Evolutionary conservation across 257 asterid genomes (phyloP), one percentile per base, ranked within the genome.

Genomic region (Leptodermis oblonga): DNA sequence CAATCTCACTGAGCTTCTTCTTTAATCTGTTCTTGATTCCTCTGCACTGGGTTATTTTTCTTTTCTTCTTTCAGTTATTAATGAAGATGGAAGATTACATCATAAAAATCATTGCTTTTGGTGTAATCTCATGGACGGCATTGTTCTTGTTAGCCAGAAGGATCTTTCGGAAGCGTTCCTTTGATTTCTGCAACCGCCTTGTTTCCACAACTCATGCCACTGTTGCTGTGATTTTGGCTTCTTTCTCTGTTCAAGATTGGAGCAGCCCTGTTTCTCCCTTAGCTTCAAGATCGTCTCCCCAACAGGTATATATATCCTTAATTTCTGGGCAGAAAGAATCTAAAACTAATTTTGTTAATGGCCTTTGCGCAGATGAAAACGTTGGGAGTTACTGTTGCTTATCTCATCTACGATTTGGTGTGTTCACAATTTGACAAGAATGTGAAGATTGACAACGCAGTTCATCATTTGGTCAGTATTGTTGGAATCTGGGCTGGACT

Each of bases 391-490:
- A 36, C 82, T 0, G 72, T 73, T 25, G 83, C 77, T 7, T 93
- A 93, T 67, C 78, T 93, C 71, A 74, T 85, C 11, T 90, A 90
- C 62, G 99, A 93, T 70, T 62, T 87, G 15, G 84, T 82, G 25
- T 88, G 97, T 82, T 81, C 92, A 73, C 81, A 80, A 8, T 86
- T 86, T 30, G 94, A 86, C 69, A 72, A 82, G 5, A 70, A 79
- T 31, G 62, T 77, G 46, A 87, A 87, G 86, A 61, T 87, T 45
- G 97, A 93, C 31, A 86, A 83, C 76, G n/a, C 78, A 10, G 67
- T 90, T 70, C 99, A 93, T 36, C 99, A 93, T 76, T 54, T 90
- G 33, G 92, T 93, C 31, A 83, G 96, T 80, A 83, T 86, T 73
- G 65, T 87, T 70, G 97, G 97, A 31, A 64, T 85, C 37, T 73